Evolutionary conservation across 345 rosid species (phyloP), one percentile per base, ranked within the genome.

Genomic region (Eucalyptus leucophloia): DNA sequence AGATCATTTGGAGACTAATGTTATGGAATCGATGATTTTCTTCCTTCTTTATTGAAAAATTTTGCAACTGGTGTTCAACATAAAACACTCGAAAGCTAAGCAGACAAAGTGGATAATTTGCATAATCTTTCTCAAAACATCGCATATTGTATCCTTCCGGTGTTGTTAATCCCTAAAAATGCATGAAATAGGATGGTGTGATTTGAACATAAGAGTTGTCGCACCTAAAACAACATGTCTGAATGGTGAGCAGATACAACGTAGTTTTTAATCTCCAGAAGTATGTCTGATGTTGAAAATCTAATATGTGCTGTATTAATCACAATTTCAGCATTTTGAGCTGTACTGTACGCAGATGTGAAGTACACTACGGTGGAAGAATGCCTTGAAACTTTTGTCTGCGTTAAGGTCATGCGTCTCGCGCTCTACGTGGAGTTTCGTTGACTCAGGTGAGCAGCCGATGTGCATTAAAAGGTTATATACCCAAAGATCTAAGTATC

Each of bases 301-400:
- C 32, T 24, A 24, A 5, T 26, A 5, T n/a, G 13, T 58, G 65
- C 30, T 58, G n/a, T 58, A 26, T 26, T 58, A 26, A 58, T 58
- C 12, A 4, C 1, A 58, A 58, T 58, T 58, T 58, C 65, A 58
- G 28, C 30, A 26, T 26, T 16, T 24, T 17, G 8, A 16, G 54
- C 21, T 50, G 54, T 14, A 49, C 17, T 49, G 51, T 16, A 50
- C 21, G 8, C 96, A 32, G 95, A 96, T 87, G 95, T 97, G 88
- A 93, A 95, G 65, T 93, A 95, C 92, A 94, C 96, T 23, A 93
- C 92, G 4, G 94, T 94, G 87, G 98, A 96, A 8, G 98, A 97
- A 45, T 92, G 88, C 83, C 98, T 97, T 18, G 89, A 89, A 54
- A 89, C 51, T n/a, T 96, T 95, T 45, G 95, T 89, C 82, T 97